Conservation (phyloP, 2,329 filamentous ascomycete species). For the Fusarium verrucosum region DNA sequence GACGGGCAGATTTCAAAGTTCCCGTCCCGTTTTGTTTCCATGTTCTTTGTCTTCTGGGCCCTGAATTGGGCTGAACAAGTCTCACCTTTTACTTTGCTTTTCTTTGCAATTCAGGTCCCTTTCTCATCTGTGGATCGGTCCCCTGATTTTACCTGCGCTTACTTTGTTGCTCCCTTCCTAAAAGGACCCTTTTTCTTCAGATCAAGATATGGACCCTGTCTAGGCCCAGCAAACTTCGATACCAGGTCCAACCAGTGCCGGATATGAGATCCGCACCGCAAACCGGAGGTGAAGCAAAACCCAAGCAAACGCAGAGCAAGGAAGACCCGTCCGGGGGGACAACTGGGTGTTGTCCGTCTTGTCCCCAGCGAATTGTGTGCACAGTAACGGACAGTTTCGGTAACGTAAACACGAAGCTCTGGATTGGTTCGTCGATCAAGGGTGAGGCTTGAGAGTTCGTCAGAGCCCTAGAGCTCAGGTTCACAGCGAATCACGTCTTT, state of each 20-base stretch:
- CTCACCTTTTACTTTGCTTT: conserved; percentile 14
- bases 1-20: neutral
- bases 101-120: conserved; percentile 1
- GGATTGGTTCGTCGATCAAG: conserved; percentile 42
- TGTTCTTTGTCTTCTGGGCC: conserved; percentile 15
- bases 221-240: conserved; percentile 26
- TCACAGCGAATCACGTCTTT: conserved; percentile 36
- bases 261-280: conserved; percentile 37
- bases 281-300: conserved; percentile 16
- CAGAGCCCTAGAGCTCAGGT: conserved; percentile 21
- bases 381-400: conserved; percentile 33
- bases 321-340: conserved; percentile 38
- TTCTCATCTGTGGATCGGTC: conserved; percentile 9
- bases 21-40: conserved; percentile 19
- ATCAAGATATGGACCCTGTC: conserved; percentile 14
- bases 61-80: conserved; percentile 13
- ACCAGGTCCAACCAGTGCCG: conserved; percentile 38
- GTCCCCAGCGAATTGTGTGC: conserved; percentile 32
- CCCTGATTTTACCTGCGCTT: conserved; percentile 7
- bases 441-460: conserved; percentile 30
- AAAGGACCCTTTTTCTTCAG: conserved; percentile 22
- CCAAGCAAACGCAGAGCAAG: conserved; percentile 13
- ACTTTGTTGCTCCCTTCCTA: conserved; percentile 2
- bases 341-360: conserved; percentile 40
- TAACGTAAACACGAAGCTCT: conserved; percentile 43